These are phyloP conservation scores for Suillus subaureus DNA, from an alignment of 768 basidiomycete species.

Conservation along the genomic window DNA sequence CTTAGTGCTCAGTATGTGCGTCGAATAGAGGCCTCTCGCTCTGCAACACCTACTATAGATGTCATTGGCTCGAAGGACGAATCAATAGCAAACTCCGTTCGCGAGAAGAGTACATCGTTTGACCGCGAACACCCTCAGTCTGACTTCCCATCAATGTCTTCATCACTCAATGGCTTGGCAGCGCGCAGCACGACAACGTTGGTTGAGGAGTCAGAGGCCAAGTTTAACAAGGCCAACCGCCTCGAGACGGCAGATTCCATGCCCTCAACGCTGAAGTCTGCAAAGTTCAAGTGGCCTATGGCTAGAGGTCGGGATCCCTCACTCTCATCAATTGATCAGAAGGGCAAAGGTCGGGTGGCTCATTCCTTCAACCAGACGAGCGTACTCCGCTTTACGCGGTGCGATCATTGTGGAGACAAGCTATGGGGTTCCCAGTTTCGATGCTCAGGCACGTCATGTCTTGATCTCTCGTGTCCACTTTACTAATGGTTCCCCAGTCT, in stretches of 20 bases:
- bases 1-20: constrained; percentile 82
- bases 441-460: constrained; percentile 72
- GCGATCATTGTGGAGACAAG: constrained; percentile 97
- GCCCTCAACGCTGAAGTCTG: constrained; percentile 50
- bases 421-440: constrained; percentile 98
- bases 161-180: constrained; percentile 20
- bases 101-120: constrained; percentile 33
- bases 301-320: constrained; percentile 52
- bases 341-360: constrained; percentile 49
- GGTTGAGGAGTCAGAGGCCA: constrained; percentile 31
- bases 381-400: constrained; percentile 85
- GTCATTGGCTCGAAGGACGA: constrained; percentile 10
- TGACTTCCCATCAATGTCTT: constrained; percentile 15
- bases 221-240: constrained; percentile 30
- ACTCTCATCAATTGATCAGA: constrained; percentile 36
- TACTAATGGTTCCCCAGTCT: constrained; percentile 48
- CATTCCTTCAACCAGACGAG: constrained; percentile 92
- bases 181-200: constrained; percentile 24
- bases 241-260: constrained; percentile 44
- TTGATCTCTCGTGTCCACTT: constrained; percentile 9
- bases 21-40: constrained; percentile 58
- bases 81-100: constrained; percentile 12
- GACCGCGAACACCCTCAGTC: constrained; percentile 23
- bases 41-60: constrained; percentile 20
- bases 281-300: constrained; percentile 75